Base-by-base conservation (phyloP, 75 land plant genomes). In the Pinus taeda region DNA sequence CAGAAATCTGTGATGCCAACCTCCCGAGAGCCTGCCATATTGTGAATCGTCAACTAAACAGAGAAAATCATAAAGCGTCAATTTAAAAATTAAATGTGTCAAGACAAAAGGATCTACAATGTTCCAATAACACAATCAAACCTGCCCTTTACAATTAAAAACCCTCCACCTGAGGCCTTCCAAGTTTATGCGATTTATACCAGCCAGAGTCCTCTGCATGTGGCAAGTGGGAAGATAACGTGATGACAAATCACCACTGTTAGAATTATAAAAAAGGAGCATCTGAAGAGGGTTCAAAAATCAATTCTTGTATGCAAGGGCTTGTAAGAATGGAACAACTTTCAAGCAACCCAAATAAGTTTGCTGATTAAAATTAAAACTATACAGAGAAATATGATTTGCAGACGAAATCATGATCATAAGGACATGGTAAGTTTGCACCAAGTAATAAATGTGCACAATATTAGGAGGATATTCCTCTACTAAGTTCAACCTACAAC, bases 111-210 rank as follows among this genome's bases (percentile, higher is more conserved):
- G 36, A 77, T 18, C 49, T 69, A 20, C 4, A 20, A 42, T 69
- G 24, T n/a, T 69, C 42, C 71, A 24, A 62, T 26, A 39, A n/a
- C 42, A 73, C 59, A 67, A 1, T 30, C 33, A 30, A 30, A 95
- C 98, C 94, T 96, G 90, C 71, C 90, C 94, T 78, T 90, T 94
- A 30, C 90, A 90, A 85, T 93, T 94, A 82, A 96, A 93, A 7
- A 96, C 87, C 56, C 92, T 83, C 97, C 98, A 96, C 67, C 93
- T 69, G 21, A 93, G 84, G 67, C 98, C 97, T 57, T 93, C 87
- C 66, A 95, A 79, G 74, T 88, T 82, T 37, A 87, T 84, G 15
- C 97, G 93, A 57, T 85, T 84, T 59, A 93, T 70, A 3, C 98
- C 98, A 85, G 96, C 94, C 67, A 87, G 57, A 39, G 93, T 91